A percentile compares a stretch with the other conserved stretches of the same genome.
These are phyloP conservation scores for Penicillium sp. DNA, from an alignment of 2,329 filamentous ascomycete genomes.

Conservation along the genomic window DNA sequence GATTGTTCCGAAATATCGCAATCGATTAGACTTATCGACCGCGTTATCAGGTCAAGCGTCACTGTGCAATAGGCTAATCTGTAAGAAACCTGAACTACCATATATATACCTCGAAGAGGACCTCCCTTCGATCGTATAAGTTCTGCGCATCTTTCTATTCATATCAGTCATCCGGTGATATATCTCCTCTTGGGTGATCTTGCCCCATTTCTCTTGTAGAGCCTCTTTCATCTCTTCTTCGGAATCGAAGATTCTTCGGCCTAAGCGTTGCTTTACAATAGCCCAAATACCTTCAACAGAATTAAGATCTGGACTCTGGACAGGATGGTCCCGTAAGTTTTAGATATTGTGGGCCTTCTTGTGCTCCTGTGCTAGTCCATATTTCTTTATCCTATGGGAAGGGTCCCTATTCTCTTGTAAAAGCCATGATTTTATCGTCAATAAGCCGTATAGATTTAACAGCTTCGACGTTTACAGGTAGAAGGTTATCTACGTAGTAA, in stretches of 20 bases:
- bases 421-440: slow-evolving; percentile 6
- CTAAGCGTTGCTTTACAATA: slow-evolving; percentile 1
- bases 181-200: not conserved
- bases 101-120: not conserved
- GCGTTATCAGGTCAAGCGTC: not conserved
- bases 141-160: not conserved
- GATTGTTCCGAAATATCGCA: not conserved
- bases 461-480: slow-evolving; percentile 3
- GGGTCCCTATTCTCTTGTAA: slow-evolving; percentile 3
- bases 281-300: slow-evolving; percentile 2
- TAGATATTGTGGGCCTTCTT: slow-evolving; percentile 4
- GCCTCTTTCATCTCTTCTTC: not conserved
- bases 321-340: slow-evolving; percentile 4
- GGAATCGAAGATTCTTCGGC: not conserved
- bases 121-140: not conserved
- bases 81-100: not conserved
- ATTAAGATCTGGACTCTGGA: slow-evolving; percentile 1
- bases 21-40: not conserved
- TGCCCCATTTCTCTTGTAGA: not conserved
- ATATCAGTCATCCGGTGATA: not conserved
- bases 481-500: slow-evolving; percentile 4
- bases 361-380: slow-evolving; percentile 5
- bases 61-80: not conserved
- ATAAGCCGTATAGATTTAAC: slow-evolving; percentile 5
- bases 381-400: slow-evolving; percentile 5